Conservation (phyloP, 2,329 filamentous ascomycete genomes). For the Alternaria rosae region DNA sequence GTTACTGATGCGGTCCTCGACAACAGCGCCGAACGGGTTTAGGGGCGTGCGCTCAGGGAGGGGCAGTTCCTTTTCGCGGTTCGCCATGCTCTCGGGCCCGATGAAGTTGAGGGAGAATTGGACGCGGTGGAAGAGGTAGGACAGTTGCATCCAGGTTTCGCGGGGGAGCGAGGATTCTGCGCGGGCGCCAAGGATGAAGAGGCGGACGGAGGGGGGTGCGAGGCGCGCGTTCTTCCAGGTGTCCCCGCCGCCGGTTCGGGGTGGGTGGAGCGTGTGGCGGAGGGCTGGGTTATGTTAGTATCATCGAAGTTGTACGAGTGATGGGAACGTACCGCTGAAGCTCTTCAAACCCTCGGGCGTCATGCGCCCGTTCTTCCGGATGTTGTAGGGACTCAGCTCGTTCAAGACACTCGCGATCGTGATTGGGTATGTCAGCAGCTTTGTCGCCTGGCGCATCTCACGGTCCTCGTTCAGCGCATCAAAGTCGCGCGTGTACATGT, state of each 20-base stretch:
- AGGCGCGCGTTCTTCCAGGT: constrained; percentile 81
- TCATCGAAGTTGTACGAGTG: too few relatives aligned
- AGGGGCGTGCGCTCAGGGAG: constrained; percentile 81
- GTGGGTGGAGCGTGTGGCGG: constrained; percentile 91
- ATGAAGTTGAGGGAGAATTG: constrained; percentile 92
- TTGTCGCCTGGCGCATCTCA: constrained; percentile 89
- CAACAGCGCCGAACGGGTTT: constrained; percentile 92
- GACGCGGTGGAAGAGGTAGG: constrained; percentile 94
- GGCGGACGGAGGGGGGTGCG: constrained; percentile 83
- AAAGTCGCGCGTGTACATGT: constrained; percentile 91
- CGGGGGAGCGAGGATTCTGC: constrained; percentile 97
- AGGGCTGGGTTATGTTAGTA: constrained; percentile 66
- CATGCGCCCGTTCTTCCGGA: constrained; percentile 76
- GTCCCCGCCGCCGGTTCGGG: constrained; percentile 75
- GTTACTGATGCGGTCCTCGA: constrained; percentile 87
- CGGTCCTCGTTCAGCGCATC: constrained; percentile 90
- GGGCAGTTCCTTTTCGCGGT: constrained; percentile 91
- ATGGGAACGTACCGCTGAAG: constrained; percentile 74
- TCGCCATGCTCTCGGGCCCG: constrained; percentile 93
- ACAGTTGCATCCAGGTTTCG: constrained; percentile 90
- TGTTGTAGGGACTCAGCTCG: constrained; percentile 90
- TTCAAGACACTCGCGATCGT: constrained; percentile 92
- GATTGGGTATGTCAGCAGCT: constrained; percentile 90
- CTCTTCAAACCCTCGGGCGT: constrained; percentile 92
- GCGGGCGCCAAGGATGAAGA: constrained; percentile 93